These are phyloP conservation scores for Nasturtium officinale DNA, from an alignment of 345 rosid species.

Conservation along the genomic window DNA sequence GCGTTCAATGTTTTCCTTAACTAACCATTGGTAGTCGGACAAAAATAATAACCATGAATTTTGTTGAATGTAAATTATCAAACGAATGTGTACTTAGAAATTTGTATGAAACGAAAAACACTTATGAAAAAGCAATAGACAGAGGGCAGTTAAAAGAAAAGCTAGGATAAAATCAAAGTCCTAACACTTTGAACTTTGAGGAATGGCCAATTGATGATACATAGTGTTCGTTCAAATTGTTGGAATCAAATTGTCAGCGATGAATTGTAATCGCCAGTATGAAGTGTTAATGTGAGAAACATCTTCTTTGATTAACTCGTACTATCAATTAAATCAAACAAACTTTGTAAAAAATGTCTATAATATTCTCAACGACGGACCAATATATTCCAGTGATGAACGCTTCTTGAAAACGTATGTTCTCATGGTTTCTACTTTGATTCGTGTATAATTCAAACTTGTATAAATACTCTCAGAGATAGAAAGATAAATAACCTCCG, in stretches of 20 bases:
- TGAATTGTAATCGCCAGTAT: too few species aligned
- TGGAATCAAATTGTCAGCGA: background rate
- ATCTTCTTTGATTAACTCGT: background rate
- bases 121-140: too few species aligned
- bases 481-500: constrained; percentile 8
- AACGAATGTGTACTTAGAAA: too few species aligned
- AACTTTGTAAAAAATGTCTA: background rate
- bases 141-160: background rate
- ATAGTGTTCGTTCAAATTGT: background rate
- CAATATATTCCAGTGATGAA: background rate
- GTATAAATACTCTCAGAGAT: background rate
- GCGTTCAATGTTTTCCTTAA: too few species aligned
- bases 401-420: background rate
- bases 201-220: too few species aligned
- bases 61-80: too few species aligned
- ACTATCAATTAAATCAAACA: background rate
- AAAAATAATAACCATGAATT: too few species aligned
- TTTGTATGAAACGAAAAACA: background rate
- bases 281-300: background rate
- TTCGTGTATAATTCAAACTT: constrained; percentile 10
- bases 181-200: background rate
- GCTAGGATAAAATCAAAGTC: background rate
- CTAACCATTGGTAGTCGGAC: too few species aligned
- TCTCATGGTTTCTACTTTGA: background rate
- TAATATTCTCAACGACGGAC: background rate